Evolutionary conservation across 352 stramenopile species (phyloP), one percentile per base, ranked within the genome.

Genomic region (Globisporangium acanthophoron): DNA sequence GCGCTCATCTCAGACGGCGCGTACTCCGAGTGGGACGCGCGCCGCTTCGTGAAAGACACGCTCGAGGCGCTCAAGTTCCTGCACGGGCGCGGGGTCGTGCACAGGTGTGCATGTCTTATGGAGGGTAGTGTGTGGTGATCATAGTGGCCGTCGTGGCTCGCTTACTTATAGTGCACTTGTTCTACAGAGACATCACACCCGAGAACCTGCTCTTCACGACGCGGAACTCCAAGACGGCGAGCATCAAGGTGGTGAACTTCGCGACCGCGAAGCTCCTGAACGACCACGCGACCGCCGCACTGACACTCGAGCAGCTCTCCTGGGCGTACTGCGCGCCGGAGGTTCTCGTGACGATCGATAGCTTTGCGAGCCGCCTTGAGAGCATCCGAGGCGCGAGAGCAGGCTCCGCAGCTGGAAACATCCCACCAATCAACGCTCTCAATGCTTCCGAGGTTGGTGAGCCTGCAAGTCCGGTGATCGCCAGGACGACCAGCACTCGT

Each of bases 231-330:
- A 87, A 85, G 35, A 64, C 61, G 15, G 86, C 78, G 31, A 74
- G 65, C 24, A 87, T 96, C 44, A 94, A 95, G 65, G 58, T 96
- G 13, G 83, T 78, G 3, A 86, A 96, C 66, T 96, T 96, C 65
- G 83, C 86, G 29, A 65, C 90, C 18, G 85, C 88, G n/a, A 84
- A 73, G 44, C 64, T 87, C 46, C 60, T 94, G 27, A 60, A 64
- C 5, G 80, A 69, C 24, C 47, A 56, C 6, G n/a, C 24, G 7
- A 44, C 49, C 8, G 18, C 49, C 5, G 5, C 35, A 3, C 43
- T 33, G 31, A 40, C 35, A 8, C 44, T 53, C 54, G 41, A 56
- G n/a, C 64, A 86, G 61, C 67, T 85, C 49, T 84, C 69, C n/a
- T 82, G 73, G 70, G 78, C 75, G 1, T 86, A 87, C 54, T 86